Base-by-base conservation (phyloP, 2,329 filamentous ascomycete species). In the Balansia obtecta region DNA sequence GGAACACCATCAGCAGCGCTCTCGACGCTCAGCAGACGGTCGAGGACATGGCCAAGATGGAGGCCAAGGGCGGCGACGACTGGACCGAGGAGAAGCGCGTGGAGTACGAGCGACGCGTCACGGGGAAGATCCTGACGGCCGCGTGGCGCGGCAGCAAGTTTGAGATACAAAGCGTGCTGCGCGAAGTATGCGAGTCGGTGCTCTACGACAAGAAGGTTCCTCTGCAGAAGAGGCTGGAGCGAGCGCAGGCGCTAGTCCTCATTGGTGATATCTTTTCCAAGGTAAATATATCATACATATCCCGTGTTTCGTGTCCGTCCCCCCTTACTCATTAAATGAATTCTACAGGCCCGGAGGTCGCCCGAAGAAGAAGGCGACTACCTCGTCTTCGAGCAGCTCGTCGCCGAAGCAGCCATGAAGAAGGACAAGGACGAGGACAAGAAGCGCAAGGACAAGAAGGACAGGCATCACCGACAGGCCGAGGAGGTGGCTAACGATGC, bases 11-110 rank as follows among this genome's bases (percentile, higher is more conserved):
- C 64, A 89, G 83, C 55, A 94, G 88, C 48, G 93, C 93, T 39
- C 95, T 98, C 57, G 90, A 96, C 63, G 93, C 93, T 27, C 93
- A 98, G 72, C 85, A 95, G 73, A 95, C 90, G 53, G 95, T 98
- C 82, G 91, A 98, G 72, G 91, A 96, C 68, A 97, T 98, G 93
- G 90, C 89, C 50, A 89, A 91, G 66, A 76, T 91, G 69, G 93
- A 98, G 71, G 87, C 96, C 73, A 83, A 84, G 62, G 93, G 91
- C 49, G 93, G 93, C 46, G 93, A 96, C 50, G 89, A 95, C 54
- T 98, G 93, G 93, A 97, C 93, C 1, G 93, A 98, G 55, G 93
- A 97, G 80, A 90, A 86, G 74, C 89, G 90, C 70, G 83, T 84
- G 41, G 93, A 98, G 71, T 96, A 95, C 62, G 93, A 97, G 75